Evolutionary conservation across 441 rosid genomes (phyloP).

Genomic region (Capsella rubella): DNA sequence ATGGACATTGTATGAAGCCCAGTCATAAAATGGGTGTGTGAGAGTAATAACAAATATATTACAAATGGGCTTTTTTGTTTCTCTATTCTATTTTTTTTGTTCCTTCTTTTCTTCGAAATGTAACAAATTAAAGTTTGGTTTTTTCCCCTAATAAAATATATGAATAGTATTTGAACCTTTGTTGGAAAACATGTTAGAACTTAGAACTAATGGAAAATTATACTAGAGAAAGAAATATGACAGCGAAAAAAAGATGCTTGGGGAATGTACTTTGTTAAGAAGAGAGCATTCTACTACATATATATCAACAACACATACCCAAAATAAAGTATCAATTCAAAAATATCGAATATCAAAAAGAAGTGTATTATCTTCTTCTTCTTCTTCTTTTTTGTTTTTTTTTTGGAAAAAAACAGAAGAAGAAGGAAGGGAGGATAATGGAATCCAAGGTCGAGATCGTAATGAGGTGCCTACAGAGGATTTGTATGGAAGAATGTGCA

Average conservation of each 20-base stretch:
- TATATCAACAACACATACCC: conserved; percentile 19
- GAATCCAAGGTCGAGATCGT: conserved; percentile 55
- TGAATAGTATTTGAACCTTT: background rate
- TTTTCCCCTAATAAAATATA: background rate
- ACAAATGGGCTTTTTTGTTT: conserved; percentile 3
- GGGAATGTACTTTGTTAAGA: conserved; percentile 45
- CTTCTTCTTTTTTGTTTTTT: background rate
- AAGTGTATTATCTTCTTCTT: background rate
- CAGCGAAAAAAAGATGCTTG: conserved; percentile 49
- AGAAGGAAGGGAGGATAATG: conserved; percentile 28
- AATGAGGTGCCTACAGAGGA: conserved; percentile 35
- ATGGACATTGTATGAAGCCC: conserved; percentile 11
- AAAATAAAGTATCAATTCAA: conserved; percentile 35
- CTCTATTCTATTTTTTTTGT: background rate
- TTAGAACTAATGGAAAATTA: conserved; percentile 12
- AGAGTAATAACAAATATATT: background rate
- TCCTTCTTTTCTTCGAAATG: background rate
- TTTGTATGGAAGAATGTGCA: conserved; percentile 47
- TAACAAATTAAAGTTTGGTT: background rate
- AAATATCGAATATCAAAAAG: conserved; percentile 18
- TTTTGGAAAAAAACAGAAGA: conserved; percentile 14
- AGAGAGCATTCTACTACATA: conserved; percentile 26
- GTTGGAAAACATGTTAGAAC: background rate
- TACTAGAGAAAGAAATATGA: conserved; percentile 6
- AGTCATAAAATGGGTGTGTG: background rate